A percentile compares a stretch with the other conserved stretches of the same genome.
phyloP scores from a whole-genome alignment of 1,284 basidiomycete species.

The Marasmius tenuissimus region DNA sequence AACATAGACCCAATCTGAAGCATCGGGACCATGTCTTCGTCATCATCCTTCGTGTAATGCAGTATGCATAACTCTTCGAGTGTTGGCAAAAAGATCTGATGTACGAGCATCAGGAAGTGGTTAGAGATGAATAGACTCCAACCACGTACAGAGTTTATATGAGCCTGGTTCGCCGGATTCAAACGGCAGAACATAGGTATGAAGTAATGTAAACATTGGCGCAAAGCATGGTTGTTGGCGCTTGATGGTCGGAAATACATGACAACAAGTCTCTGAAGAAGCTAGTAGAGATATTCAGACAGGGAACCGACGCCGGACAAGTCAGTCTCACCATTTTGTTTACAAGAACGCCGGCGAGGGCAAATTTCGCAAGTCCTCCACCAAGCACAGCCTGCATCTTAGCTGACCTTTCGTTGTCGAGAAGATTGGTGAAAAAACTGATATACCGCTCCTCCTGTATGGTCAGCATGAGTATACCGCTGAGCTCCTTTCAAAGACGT shows the following conservation, averaged over 20 bases:
- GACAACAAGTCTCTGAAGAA: conserved; percentile 70
- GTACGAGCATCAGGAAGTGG: not conserved
- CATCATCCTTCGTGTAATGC: conserved; percentile 61
- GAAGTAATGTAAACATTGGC: conserved; percentile 88
- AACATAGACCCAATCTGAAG: conserved; percentile 73
- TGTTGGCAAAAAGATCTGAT: conserved; percentile 67
- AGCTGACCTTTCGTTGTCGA: not conserved
- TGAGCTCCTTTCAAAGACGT: not conserved
- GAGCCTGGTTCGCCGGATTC: conserved; percentile 66
- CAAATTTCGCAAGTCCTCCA: not conserved
- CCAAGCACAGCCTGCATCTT: not conserved
- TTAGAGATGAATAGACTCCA: not conserved
- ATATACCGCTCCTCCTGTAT: conserved; percentile 51
- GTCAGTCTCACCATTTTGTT: conserved; percentile 53
- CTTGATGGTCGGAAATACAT: conserved; percentile 83
- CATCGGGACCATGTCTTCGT: conserved; percentile 68
- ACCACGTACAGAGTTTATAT: conserved; percentile 61
- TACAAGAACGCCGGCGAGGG: conserved; percentile 45
- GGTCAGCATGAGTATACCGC: conserved; percentile 6
- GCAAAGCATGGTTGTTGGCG: conserved; percentile 74
- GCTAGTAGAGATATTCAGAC: conserved; percentile 35
- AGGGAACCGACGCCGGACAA: not conserved
- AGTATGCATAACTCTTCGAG: conserved; percentile 61
- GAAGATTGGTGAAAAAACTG: not conserved
- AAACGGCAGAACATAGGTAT: conserved; percentile 85